Evolutionary conservation across 495 filamentous ascomycete species (phyloP).

Genomic region (Tuber brumale): DNA sequence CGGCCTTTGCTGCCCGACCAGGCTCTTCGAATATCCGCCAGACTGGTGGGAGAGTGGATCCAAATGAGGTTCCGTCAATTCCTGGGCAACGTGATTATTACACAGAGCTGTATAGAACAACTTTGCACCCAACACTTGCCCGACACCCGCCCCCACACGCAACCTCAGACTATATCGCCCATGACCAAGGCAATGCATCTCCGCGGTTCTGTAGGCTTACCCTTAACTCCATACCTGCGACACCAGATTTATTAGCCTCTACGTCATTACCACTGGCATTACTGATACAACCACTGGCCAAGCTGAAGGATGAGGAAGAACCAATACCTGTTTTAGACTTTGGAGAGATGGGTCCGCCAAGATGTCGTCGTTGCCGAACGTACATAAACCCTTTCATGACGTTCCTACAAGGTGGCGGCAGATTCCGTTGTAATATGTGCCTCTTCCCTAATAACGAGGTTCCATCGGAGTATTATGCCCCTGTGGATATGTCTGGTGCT

Average conservation of each 20-base stretch:
- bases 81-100: conserved; percentile 74
- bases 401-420: conserved; percentile 87
- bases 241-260: conserved; percentile 66
- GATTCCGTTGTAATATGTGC: conserved; percentile 98
- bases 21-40: conserved; percentile 43
- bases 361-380: conserved; percentile 86
- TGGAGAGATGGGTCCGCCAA: conserved; percentile 81
- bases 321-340: conserved; percentile 92
- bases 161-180: conserved; percentile 80
- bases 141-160: conserved; percentile 83
- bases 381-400: conserved; percentile 99
- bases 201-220: conserved; percentile 89
- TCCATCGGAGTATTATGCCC: conserved; percentile 82
- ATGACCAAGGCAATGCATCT: conserved; percentile 93
- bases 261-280: conserved; percentile 83
- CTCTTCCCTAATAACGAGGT: conserved; percentile 97
- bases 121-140: conserved; percentile 92
- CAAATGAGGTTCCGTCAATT: conserved; percentile 89
- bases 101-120: conserved; percentile 73
- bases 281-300: conserved; percentile 80
- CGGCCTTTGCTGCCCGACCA: conserved; percentile 54
- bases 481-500: conserved; percentile 77
- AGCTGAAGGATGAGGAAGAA: conserved; percentile 74
- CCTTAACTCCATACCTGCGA: conserved; percentile 82
- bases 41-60: conserved; percentile 72